Base-by-base conservation (phyloP, 371 early-diverging fungal species). In the Rhizomucor miehei region DNA sequence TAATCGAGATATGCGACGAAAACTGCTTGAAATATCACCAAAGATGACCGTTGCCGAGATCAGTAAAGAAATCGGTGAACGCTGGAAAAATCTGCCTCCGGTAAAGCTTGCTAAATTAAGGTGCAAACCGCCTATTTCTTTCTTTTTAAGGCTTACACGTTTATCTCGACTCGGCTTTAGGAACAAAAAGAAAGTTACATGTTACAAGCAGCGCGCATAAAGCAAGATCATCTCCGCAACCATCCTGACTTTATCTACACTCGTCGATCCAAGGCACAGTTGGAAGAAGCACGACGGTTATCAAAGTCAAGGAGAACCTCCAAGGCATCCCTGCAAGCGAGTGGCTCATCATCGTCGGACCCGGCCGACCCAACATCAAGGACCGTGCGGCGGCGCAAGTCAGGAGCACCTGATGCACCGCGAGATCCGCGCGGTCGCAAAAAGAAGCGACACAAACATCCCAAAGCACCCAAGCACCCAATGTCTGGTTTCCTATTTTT, bases 401-500 rank as follows among this genome's bases (percentile, higher is more conserved):
- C 51, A 20, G 43, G 48, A n/a, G 47, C 41, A 19, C 23, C 48
- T 4, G 60, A 69, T 17, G 73, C 68, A 8, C 73, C 68, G 54
- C 71, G 67, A 51, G 80, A 67, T 63, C 81, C 64, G 37, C 66
- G 57, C 44, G 75, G 85, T n/a, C 62, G 79, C 6, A 85, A 87
- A 58, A 89, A 87, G 66, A 85, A 85, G 58, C 75, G 79, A 40
- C 65, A 73, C 55, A 83, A 81, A 59, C 84, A 88, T 47, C 88
- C 88, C 0, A 75, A 78, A 58, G 88, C 87, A 5, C 90, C 90
- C 29, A 88, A 88, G 48, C 90, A 90, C 54, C 89, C 90, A 38
- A 88, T 89, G 80, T 86, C 88, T 14, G 89, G 85, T 11, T 90
- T 89, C 57, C 61, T 90, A 20, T 87, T 84, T 52, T 90, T 81